These are phyloP conservation scores for Phlyctochytrium planicorne DNA, from an alignment of 192 early-diverging fungal species.

Conservation along the genomic window DNA sequence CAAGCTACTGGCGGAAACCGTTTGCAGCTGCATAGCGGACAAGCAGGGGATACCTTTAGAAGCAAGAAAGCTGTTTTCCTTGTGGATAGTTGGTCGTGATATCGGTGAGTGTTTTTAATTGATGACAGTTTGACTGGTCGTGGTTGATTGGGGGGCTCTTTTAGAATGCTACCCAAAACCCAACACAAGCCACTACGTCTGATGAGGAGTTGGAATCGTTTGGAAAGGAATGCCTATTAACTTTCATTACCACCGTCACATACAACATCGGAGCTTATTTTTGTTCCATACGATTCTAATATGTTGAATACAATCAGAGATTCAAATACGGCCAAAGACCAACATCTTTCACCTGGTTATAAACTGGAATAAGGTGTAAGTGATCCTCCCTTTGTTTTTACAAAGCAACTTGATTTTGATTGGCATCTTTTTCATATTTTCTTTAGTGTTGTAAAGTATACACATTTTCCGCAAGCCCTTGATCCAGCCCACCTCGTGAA, in stretches of 20 bases:
- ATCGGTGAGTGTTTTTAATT: conserved; percentile 42
- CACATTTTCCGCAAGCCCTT: conserved; percentile 54
- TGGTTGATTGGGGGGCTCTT: neutral
- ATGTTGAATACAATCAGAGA: too few species aligned
- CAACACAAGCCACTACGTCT: neutral
- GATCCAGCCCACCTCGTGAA: conserved; percentile 51
- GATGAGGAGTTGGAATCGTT: too few species aligned
- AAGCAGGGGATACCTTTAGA: conserved; percentile 38
- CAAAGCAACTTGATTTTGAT: conserved; percentile 6
- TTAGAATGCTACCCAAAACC: neutral
- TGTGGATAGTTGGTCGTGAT: conserved; percentile 59
- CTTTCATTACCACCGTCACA: too few species aligned
- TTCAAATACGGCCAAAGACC: conserved; percentile 50
- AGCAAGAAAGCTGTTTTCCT: conserved; percentile 39
- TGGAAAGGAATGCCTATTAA: too few species aligned
- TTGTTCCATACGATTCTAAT: too few species aligned
- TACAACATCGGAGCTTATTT: too few species aligned
- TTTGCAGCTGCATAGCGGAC: conserved; percentile 47
- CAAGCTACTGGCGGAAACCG: conserved; percentile 20
- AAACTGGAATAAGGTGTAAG: conserved; percentile 44
- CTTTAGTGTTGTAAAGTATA: conserved; percentile 52
- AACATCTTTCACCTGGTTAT: conserved; percentile 50
- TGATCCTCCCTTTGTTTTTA: neutral
- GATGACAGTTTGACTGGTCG: neutral
- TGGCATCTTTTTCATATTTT: conserved; percentile 7